Conservation (phyloP, 2,329 filamentous ascomycete species). For the Ceratocystis albifundus region DNA sequence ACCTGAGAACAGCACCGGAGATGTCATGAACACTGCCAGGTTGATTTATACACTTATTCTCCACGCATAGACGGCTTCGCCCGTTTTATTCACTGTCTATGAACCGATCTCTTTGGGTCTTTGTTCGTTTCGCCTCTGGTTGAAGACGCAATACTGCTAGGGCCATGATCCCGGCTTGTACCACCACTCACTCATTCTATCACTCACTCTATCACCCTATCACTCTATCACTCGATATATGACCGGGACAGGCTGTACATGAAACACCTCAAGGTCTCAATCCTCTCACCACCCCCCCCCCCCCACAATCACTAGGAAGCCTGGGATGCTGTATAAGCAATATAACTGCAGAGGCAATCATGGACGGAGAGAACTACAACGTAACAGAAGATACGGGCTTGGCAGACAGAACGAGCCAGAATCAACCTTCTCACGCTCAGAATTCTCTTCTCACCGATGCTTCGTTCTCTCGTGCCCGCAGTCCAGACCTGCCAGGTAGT, state of each 20-base stretch:
- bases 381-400: neutral
- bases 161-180: constrained; percentile 2
- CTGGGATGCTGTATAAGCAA: too few relatives aligned
- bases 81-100: too few relatives aligned
- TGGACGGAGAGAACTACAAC: neutral
- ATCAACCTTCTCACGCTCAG: too few relatives aligned
- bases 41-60: too few relatives aligned
- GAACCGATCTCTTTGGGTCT: too few relatives aligned
- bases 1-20: too few relatives aligned
- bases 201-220: neutral
- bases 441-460: neutral
- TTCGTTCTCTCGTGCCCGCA: neutral
- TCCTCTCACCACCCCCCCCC: too few relatives aligned
- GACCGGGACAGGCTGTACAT: neutral
- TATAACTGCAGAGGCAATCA: too few relatives aligned
- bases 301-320: too few relatives aligned
- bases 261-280: neutral
- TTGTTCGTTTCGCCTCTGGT: too few relatives aligned
- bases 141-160: neutral
- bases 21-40: too few relatives aligned
- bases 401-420: neutral
- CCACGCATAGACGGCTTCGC: too few relatives aligned
- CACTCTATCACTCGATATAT: constrained; percentile 2
- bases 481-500: neutral
- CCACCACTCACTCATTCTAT: neutral